Evolutionary conservation across 2,329 filamentous ascomycete genomes (phyloP).

Genomic region (Fusarium sororula): DNA sequence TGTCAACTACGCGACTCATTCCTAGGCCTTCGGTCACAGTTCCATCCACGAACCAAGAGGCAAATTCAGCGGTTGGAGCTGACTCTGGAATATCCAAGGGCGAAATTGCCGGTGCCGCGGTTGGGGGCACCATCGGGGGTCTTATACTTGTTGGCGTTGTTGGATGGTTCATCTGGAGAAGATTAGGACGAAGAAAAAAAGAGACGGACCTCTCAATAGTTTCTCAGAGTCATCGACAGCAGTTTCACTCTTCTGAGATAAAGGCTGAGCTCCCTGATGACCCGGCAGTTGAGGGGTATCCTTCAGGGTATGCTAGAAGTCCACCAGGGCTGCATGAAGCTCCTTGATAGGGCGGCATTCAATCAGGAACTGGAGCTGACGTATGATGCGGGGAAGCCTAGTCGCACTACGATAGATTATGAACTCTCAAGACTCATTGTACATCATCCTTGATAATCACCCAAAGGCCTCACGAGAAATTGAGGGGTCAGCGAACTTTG

Average conservation of each 20-base stretch:
- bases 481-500: neutral
- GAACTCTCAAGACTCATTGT: rapidly evolving
- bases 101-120: neutral
- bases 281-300: rapidly evolving
- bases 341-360: neutral
- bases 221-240: neutral
- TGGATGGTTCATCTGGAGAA: neutral
- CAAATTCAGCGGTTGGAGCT: too few relatives aligned
- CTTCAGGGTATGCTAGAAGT: neutral
- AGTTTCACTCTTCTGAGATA: neutral
- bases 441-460: neutral
- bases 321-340: neutral
- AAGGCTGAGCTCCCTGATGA: neutral
- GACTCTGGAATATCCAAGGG: neutral
- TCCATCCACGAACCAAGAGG: too few relatives aligned
- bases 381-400: neutral
- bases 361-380: too few relatives aligned
- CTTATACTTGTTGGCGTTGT: rapidly evolving
- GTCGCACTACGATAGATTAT: rapidly evolving
- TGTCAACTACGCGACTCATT: too few relatives aligned
- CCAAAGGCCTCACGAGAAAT: rapidly evolving
- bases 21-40: too few relatives aligned
- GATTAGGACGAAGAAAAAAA: rapidly evolving
- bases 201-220: rapidly evolving
- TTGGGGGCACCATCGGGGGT: neutral